phyloP scores from a whole-genome alignment of 768 basidiomycete genomes.

The Tylopilus subfusipes region DNA sequence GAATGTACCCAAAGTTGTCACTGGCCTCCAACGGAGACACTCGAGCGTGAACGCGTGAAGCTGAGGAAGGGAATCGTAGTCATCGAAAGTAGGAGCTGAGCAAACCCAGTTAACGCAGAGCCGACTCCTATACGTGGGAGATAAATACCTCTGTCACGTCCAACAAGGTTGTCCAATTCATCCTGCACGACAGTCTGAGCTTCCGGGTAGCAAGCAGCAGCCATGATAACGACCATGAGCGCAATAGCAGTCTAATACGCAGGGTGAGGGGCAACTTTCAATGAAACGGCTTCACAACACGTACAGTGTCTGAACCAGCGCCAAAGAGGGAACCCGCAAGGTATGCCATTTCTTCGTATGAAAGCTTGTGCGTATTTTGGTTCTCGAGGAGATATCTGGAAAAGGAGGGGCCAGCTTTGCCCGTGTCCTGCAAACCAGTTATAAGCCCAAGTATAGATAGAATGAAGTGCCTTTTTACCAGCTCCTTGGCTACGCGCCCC shows the following conservation, averaged over 20 bases:
- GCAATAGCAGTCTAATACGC: constrained; percentile 47
- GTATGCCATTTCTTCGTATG: constrained; percentile 57
- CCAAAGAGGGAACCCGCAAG: constrained; percentile 64
- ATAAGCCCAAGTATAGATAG: background rate
- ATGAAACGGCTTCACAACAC: constrained; percentile 2
- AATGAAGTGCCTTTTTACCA: constrained; percentile 33
- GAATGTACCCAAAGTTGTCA: constrained; percentile 30
- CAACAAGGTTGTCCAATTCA: constrained; percentile 53
- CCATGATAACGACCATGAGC: constrained; percentile 54
- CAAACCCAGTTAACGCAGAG: background rate
- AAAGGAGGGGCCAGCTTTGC: constrained; percentile 40
- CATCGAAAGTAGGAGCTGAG: constrained; percentile 41
- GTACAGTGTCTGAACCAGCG: constrained; percentile 58
- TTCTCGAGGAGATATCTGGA: constrained; percentile 56
- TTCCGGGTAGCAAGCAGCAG: constrained; percentile 52
- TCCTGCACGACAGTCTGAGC: constrained; percentile 49
- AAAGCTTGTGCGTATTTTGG: constrained; percentile 50
- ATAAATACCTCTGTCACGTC: constrained; percentile 35
- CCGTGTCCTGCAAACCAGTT: constrained; percentile 15
- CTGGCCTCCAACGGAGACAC: constrained; percentile 41
- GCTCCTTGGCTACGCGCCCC: constrained; percentile 39
- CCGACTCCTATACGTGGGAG: background rate
- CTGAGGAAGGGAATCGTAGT: constrained; percentile 34
- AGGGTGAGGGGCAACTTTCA: background rate
- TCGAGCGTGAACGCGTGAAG: constrained; percentile 42